These are phyloP conservation scores for Tubosaeta brunneosetosa DNA, from an alignment of 768 basidiomycete species.

Conservation along the genomic window DNA sequence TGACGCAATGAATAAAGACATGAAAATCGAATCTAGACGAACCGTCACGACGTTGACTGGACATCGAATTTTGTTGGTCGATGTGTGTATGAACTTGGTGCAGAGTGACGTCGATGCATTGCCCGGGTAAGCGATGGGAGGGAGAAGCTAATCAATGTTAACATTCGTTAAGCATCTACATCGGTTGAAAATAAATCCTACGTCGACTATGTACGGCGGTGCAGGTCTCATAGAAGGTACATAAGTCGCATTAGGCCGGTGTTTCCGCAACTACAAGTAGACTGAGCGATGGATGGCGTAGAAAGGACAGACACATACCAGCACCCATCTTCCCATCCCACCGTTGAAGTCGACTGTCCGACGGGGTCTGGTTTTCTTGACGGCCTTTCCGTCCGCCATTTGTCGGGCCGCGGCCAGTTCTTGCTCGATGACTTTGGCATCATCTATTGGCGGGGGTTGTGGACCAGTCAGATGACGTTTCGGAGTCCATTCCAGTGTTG, in stretches of 20 bases:
- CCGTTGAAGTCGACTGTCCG: slow-evolving; percentile 96
- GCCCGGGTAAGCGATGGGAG: slow-evolving; percentile 85
- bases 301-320: slow-evolving; percentile 48
- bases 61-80: slow-evolving; percentile 97
- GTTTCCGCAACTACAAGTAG: slow-evolving; percentile 57
- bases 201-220: slow-evolving; percentile 86
- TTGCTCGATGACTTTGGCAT: slow-evolving; percentile 67
- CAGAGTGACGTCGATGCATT: slow-evolving; percentile 93
- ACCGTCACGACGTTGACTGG: slow-evolving; percentile 95
- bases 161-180: slow-evolving; percentile 25
- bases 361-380: slow-evolving; percentile 89
- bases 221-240: slow-evolving; percentile 76
- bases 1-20: background rate
- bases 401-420: slow-evolving; percentile 73
- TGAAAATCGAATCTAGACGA: slow-evolving; percentile 30
- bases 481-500: slow-evolving; percentile 72
- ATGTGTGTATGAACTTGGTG: slow-evolving; percentile 96
- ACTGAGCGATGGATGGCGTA: background rate
- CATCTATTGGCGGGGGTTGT: slow-evolving; percentile 77
- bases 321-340: slow-evolving; percentile 76
- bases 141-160: slow-evolving; percentile 64
- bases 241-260: slow-evolving; percentile 75
- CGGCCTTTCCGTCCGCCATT: slow-evolving; percentile 71
- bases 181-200: slow-evolving; percentile 37
- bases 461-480: slow-evolving; percentile 57